Evolutionary conservation across 805 yeast species (phyloP).

Genomic region (Candida ipomoeae): DNA sequence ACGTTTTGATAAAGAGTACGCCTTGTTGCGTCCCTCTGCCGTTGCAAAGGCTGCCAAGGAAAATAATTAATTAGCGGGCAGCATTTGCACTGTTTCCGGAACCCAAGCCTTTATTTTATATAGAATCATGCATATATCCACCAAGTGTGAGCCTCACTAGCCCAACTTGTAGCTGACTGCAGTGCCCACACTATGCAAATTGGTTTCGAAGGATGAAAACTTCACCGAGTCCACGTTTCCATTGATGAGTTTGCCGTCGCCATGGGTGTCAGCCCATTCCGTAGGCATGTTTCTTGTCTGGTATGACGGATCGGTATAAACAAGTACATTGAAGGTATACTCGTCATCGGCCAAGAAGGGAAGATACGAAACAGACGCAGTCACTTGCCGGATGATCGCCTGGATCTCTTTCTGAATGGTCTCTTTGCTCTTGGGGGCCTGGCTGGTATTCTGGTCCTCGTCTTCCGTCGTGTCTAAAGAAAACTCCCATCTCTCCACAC

Average conservation of each 20-base stretch:
- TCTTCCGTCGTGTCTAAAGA: constrained; percentile 43
- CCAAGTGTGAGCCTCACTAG: background rate
- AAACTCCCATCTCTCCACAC: constrained; percentile 86
- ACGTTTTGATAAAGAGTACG: constrained; percentile 40
- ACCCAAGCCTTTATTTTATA: background rate
- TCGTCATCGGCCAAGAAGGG: constrained; percentile 59
- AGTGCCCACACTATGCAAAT: constrained; percentile 66
- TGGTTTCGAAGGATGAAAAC: constrained; percentile 65
- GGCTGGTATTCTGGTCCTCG: background rate
- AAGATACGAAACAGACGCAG: constrained; percentile 80
- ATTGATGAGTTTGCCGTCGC: constrained; percentile 51
- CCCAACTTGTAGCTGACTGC: constrained; percentile 55
- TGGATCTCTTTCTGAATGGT: constrained; percentile 74
- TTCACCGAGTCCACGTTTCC: constrained; percentile 62
- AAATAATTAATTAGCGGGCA: background rate
- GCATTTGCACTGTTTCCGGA: background rate
- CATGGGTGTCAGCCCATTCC: constrained; percentile 77
- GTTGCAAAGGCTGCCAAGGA: background rate
- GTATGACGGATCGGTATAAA: constrained; percentile 63
- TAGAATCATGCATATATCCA: constrained; percentile 1
- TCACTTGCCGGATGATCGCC: constrained; percentile 80
- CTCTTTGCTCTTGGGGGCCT: constrained; percentile 30
- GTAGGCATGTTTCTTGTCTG: constrained; percentile 55
- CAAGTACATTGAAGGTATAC: constrained; percentile 80
- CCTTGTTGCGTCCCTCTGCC: constrained; percentile 13